phyloP scores from a whole-genome alignment of 2,329 filamentous ascomycete species.

The Nigrospora oryzae region DNA sequence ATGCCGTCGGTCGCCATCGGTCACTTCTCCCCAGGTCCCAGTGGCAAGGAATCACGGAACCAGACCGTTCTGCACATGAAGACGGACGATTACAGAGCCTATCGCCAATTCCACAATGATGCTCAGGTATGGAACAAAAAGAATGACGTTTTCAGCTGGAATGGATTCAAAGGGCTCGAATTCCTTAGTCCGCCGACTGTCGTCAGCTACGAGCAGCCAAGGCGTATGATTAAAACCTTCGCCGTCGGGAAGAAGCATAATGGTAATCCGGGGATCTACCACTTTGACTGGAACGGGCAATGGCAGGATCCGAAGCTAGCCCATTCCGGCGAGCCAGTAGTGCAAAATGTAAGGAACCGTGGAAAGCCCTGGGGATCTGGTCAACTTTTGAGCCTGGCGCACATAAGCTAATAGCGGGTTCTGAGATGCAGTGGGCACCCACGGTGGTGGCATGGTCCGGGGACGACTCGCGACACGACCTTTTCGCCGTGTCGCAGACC shows the following conservation, averaged over 20 bases:
- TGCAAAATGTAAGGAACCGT: not conserved
- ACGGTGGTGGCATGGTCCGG: slow-evolving; percentile 1
- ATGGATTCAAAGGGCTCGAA: not conserved
- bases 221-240: no score
- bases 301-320: not conserved
- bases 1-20: not conserved
- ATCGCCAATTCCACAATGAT: not conserved
- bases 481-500: not conserved
- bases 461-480: not conserved
- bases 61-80: not conserved
- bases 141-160: not conserved
- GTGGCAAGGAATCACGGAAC: not conserved
- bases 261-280: not conserved
- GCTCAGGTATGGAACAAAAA: not conserved
- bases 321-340: not conserved
- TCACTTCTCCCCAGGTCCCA: not conserved
- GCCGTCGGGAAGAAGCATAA: not conserved
- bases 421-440: not conserved
- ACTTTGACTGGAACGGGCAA: not conserved
- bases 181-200: not conserved
- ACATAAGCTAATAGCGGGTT: no score
- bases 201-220: not conserved
- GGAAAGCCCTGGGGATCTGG: not conserved
- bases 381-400: not conserved
- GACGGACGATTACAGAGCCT: not conserved